These are phyloP conservation scores for Graphiopsis chlorocephala DNA, from an alignment of 2,329 filamentous ascomycete species.

Conservation along the genomic window DNA sequence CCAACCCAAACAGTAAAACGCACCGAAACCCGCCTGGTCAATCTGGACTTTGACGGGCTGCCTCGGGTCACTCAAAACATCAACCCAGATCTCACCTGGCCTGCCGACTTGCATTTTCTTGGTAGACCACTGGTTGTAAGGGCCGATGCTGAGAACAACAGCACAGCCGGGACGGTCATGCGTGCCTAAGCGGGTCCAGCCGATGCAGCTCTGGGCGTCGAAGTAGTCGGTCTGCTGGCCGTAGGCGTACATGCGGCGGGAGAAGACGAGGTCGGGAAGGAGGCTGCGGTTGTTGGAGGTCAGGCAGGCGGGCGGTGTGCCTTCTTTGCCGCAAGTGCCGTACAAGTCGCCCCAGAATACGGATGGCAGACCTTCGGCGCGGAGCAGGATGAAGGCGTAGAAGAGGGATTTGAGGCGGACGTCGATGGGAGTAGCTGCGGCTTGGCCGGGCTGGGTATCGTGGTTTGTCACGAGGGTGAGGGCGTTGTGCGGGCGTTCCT, in stretches of 20 bases:
- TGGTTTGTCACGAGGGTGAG: slow-evolving; percentile 68
- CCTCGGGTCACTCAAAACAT: slow-evolving; percentile 55
- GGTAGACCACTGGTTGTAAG: slow-evolving; percentile 11
- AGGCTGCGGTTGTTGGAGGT: slow-evolving; percentile 21
- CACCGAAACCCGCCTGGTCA: slow-evolving; percentile 57
- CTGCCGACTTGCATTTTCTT: slow-evolving; percentile 63
- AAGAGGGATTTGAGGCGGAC: slow-evolving; percentile 69
- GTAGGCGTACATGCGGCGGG: slow-evolving; percentile 65
- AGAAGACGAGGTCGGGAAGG: slow-evolving; percentile 59
- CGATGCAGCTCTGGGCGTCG: slow-evolving; percentile 59
- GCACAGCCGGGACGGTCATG: slow-evolving; percentile 38
- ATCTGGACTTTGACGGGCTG: slow-evolving; percentile 56
- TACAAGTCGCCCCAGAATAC: slow-evolving; percentile 71
- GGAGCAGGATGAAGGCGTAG: slow-evolving; percentile 68
- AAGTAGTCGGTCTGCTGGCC: slow-evolving; percentile 65
- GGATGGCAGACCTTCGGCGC: slow-evolving; percentile 61
- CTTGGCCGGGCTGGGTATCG: slow-evolving; percentile 65
- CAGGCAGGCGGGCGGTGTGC: slow-evolving; percentile 45
- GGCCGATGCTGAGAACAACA: slow-evolving; percentile 33
- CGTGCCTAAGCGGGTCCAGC: slow-evolving; percentile 55
- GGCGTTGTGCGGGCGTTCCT: slow-evolving; percentile 26
- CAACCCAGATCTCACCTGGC: slow-evolving; percentile 61
- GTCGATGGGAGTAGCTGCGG: slow-evolving; percentile 61
- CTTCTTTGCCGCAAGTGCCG: slow-evolving; percentile 55
- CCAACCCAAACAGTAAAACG: slow-evolving; percentile 54